A percentile compares a stretch with the other conserved stretches of the same genome.
phyloP scores from a whole-genome alignment of 345 rosid species.

The Syzygium aromaticum region DNA sequence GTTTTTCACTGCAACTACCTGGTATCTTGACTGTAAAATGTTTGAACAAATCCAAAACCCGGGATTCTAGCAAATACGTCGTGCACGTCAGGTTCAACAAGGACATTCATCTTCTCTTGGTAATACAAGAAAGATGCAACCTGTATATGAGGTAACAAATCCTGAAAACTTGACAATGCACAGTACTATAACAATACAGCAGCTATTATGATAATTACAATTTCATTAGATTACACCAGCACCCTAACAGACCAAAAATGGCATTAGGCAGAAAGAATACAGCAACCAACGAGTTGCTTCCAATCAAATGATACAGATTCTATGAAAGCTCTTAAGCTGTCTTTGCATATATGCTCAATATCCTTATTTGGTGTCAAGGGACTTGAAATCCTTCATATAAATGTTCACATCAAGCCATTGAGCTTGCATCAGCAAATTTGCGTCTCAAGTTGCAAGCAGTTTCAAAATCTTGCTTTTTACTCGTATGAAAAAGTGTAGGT shows the following conservation, averaged over 20 bases:
- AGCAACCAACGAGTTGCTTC: background rate
- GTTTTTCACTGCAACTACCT: constrained; percentile 34
- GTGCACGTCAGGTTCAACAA: constrained; percentile 97
- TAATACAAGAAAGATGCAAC: constrained; percentile 85
- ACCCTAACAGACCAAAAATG: background rate
- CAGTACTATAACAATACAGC: background rate
- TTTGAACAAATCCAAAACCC: constrained; percentile 94
- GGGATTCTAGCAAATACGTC: constrained; percentile 97
- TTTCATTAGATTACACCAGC: background rate
- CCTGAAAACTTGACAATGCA: background rate
- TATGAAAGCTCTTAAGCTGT: background rate
- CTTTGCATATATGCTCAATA: background rate
- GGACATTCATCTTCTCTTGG: constrained; percentile 92
- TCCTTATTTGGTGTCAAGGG: background rate
- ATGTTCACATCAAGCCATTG: background rate
- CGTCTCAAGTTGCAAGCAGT: background rate
- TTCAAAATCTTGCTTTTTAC: background rate
- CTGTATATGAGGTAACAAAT: constrained; percentile 18
- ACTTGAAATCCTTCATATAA: background rate
- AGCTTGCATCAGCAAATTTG: background rate
- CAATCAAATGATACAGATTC: background rate
- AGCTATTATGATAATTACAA: background rate
- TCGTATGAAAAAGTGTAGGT: background rate
- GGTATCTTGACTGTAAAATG: constrained; percentile 94
- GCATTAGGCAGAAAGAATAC: background rate